Evolutionary conservation across 2,329 filamentous ascomycete genomes (phyloP), one percentile per base, ranked within the genome.

Genomic region (Sordariomycetes sp.): DNA sequence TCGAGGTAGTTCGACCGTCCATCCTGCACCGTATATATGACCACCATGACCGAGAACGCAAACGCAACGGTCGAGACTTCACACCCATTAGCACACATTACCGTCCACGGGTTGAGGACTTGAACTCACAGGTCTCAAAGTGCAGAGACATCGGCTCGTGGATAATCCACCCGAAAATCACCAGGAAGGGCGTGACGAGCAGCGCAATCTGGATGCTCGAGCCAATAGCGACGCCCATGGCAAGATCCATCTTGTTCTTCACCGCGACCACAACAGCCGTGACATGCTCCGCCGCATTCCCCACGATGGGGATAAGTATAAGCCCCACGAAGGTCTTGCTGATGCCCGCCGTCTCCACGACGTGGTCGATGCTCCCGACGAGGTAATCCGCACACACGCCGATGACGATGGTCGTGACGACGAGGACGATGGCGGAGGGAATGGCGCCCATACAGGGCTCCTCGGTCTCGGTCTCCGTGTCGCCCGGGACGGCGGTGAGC

Each of bases 1-100:
- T 93, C 89, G 24, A 93, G 80, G 64, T 93, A 93, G 71, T 93
- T 94, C 16, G 85, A 89, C 71, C 88, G 89, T 66, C 89, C 89
- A 66, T 93, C 89, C 67, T 89, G 86, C 51, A 92, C 86, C 2
- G 81, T 88, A 71, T 84, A 91, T 59, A 82, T 89, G 37, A 90
- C 87, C 35, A 91, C 86, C 50, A 91, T 72, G 2, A 89, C 86
- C 11, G 86, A 88, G 57, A 91, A 77, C 59, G 87, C 88, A 70
- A 91, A 91, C 1, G 87, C 82, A 48, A 91, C 85, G 0, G 88
- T 90, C 74, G 90, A 86, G 65, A 91, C 78, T 81, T 55, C 2
- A 35, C 8, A 32, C 1, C 18, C 18, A 20, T 59, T 51, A 55
- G 54, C 28, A 58, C 35, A 43, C 32, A 37, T 22, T 22, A 16